Percentiles rank a stretch among this genome's conserved stretches.
Conservation (phyloP, 2,329 filamentous ascomycete genomes). For the Sodiomyces alkalinus region DNA sequence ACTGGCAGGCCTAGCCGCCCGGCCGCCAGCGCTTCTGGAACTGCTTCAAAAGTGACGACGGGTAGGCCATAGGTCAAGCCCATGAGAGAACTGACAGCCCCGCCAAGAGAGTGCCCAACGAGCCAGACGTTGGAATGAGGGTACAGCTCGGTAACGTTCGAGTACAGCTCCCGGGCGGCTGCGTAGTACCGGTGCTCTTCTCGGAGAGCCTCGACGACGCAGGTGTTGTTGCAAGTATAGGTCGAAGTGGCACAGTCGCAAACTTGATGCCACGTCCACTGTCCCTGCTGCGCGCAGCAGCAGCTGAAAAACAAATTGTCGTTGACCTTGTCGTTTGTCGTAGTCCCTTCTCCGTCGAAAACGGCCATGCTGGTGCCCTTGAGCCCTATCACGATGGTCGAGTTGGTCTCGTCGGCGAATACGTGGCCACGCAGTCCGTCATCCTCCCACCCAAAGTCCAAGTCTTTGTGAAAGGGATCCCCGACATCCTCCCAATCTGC, state of each 20-base stretch:
- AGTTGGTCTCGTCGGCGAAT: conserved; percentile 73
- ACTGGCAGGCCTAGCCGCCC: conserved; percentile 70
- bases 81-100: conserved; percentile 74
- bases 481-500: conserved; percentile 76
- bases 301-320: conserved; percentile 98
- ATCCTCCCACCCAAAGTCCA: conserved; percentile 81
- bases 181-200: conserved; percentile 87
- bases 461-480: conserved; percentile 66
- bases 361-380: conserved; percentile 86
- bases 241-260: conserved; percentile 83
- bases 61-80: conserved; percentile 84
- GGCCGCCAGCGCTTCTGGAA: conserved; percentile 79
- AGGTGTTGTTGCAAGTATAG: conserved; percentile 86
- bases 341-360: conserved; percentile 93
- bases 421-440: conserved; percentile 88
- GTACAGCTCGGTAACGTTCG: conserved; percentile 82
- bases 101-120: conserved; percentile 82
- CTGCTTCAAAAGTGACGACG: conserved; percentile 83
- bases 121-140: conserved; percentile 77
- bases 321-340: conserved; percentile 93
- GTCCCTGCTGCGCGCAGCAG: conserved; percentile 88
- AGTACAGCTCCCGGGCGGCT: conserved; percentile 76
- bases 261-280: conserved; percentile 78
- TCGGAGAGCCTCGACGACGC: conserved; percentile 57
- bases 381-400: conserved; percentile 77